Evolutionary conservation across 2,329 filamentous ascomycete genomes (phyloP), one percentile per base, ranked within the genome.

Genomic region (Trichophyton verrucosum): DNA sequence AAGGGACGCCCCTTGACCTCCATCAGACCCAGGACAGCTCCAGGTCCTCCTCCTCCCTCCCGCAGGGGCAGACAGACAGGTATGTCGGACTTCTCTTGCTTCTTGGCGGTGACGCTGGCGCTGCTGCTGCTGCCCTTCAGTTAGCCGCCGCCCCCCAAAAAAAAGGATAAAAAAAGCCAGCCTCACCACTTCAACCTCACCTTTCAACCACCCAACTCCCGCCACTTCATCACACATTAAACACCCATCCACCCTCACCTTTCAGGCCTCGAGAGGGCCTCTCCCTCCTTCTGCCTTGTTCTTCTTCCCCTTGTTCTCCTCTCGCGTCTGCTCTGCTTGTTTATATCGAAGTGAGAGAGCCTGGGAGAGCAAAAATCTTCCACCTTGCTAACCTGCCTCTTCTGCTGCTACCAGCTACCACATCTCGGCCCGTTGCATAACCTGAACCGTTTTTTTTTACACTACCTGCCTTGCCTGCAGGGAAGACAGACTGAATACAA

Each of bases 221-320:
- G 40, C 46, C 42, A 17, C 42, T n/a, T 60, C 42, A 22, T 42
- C 9, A 17, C 15, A 44, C 40, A 5, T 44, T 44, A 44, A 44
- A 44, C 40, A 22, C 40, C 11, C 57, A 30, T n/a, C 42, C 57
- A 56, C 33, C 60, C 30, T 61, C 46, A 47, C 44, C n/a, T 20
- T 51, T 17, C n/a, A 17, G 40, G n/a, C 46, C 9, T 51, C 46
- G 17, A 51, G 3, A 6, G 3, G 56, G 9, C 46, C 17, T 51
- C 46, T 51, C 46, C 22, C 17, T 51, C 3, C 11, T 51, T 20
- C 22, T 51, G 17, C 46, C 20, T 20, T 22, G 15, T 15, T 53
- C 22, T 53, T 53, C 27, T 33, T 53, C 49, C 22, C 17, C 24
- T 36, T 36, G 3, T 9, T 27, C 33, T 36, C 51, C 24, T 27